Evolutionary conservation across 129 eudicot species (phyloP), one percentile per base, ranked within the genome.

Genomic region (Smallanthus sonchifolius): DNA sequence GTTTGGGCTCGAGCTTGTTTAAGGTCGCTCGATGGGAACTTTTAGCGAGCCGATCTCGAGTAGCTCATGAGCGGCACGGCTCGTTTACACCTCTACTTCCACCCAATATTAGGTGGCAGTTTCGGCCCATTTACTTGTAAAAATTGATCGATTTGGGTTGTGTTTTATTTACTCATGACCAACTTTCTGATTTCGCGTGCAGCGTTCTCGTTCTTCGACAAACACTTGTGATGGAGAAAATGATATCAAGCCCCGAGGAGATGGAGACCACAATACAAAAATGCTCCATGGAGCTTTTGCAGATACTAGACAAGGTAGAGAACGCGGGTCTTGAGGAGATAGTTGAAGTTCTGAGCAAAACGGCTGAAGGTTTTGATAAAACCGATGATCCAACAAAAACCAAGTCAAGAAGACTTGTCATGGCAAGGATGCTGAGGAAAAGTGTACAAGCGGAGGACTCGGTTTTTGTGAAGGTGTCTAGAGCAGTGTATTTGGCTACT

Each of bases 181-280:
- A 51, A 52, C 7, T 64, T 48, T 52, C 4, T 47, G 38, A 30
- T 54, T 6, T 35, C 40, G 20, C 73, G 5, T 78, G 84, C 95
- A 95, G 99, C 72, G 83, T 91, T 37, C 83, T 95, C 47, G 90
- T 95, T 64, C 82, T 91, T 79, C 80, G 96, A 34, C 99, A 95
- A 76, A 83, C 87, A 28, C 94, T 95, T 24, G 14, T 87, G 43
- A 87, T 86, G 65, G 92, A 91, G 80, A 76, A 74, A 55, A 47
- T 88, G 67, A 76, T 87, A 45, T 67, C 73, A 70, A 88, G 57
- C 45, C 80, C 84, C 2, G 82, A 79, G 62, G 91, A 87, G 15
- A 87, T 91, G 88, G 97, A 86, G 19, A 75, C 14, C 72, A 69
- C 87, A 20, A 62, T 91, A 4, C 83, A 72, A 37, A 49, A 71